Conservation (phyloP, 164 flowering plant genomes). For the Vitis rupestris region DNA sequence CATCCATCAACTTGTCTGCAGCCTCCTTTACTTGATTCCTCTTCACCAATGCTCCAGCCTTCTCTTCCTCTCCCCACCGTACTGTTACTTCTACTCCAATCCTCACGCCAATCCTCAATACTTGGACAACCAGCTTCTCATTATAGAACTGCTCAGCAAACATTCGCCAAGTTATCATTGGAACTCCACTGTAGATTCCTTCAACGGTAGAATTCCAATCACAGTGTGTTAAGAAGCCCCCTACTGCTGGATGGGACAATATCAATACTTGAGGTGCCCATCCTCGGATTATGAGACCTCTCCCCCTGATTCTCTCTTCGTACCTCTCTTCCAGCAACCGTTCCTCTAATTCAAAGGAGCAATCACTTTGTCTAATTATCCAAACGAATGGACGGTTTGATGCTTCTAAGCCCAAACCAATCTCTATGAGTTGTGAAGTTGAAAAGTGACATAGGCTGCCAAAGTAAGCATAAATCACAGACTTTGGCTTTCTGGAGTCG, state of each 20-base stretch:
- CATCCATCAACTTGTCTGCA: conserved; percentile 16
- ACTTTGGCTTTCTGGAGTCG: conserved; percentile 8
- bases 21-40: conserved; percentile 9
- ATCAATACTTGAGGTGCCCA: conserved; percentile 27
- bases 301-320: conserved; percentile 12
- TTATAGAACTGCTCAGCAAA: conserved; percentile 20
- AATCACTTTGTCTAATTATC: conserved; percentile 6
- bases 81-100: conserved; percentile 11
- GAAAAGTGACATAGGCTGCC: conserved; percentile 12
- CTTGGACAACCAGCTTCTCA: conserved; percentile 14
- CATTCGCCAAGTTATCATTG: conserved; percentile 24
- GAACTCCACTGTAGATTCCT: conserved; percentile 17
- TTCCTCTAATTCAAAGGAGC: neutral
- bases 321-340: conserved; percentile 2
- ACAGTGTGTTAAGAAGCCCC: conserved; percentile 26
- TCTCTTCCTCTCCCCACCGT: conserved; percentile 14
- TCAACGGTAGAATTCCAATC: conserved; percentile 23
- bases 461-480: conserved; percentile 18
- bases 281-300: conserved; percentile 16
- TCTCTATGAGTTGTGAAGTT: conserved; percentile 17
- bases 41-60: conserved; percentile 7
- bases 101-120: conserved; percentile 14
- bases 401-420: conserved; percentile 21
- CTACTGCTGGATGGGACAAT: conserved; percentile 18
- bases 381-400: conserved; percentile 20